Percentiles rank a stretch among this genome's conserved stretches.
Evolutionary conservation across 2,329 filamentous ascomycete species (phyloP).

Genomic region (Taxawa tesnikishii): DNA sequence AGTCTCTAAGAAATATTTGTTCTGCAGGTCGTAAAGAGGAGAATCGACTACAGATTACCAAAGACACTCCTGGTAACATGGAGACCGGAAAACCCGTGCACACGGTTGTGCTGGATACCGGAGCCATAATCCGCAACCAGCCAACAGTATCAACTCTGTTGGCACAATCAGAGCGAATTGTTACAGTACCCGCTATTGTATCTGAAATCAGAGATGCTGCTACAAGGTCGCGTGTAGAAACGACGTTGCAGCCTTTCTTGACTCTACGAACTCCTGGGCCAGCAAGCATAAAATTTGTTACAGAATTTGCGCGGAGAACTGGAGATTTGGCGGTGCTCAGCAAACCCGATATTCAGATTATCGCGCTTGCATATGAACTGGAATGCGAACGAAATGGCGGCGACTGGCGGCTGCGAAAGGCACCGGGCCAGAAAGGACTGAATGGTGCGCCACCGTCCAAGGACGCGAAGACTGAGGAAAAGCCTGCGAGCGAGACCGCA

Average conservation of each 20-base stretch:
- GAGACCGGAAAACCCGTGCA: constrained; percentile 54
- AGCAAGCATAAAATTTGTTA: constrained; percentile 66
- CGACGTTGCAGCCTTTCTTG: constrained; percentile 73
- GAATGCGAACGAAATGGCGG: constrained; percentile 85
- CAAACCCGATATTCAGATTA: constrained; percentile 74
- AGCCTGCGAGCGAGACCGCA: constrained; percentile 3
- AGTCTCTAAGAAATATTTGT: no score
- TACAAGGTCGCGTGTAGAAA: constrained; percentile 71
- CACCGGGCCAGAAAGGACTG: constrained; percentile 65
- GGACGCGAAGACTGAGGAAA: constrained; percentile 8
- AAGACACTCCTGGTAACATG: constrained; percentile 16
- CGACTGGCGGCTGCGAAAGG: constrained; percentile 69
- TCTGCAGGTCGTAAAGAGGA: no score
- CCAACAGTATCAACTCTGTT: constrained; percentile 74
- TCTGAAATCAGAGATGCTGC: constrained; percentile 77
- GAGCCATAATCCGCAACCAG: constrained; percentile 87
- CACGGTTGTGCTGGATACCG: constrained; percentile 78
- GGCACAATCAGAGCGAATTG: constrained; percentile 60
- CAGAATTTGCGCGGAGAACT: constrained; percentile 76
- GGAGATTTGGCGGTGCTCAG: constrained; percentile 84
- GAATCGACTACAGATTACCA: no score
- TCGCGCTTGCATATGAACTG: constrained; percentile 88
- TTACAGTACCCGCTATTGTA: constrained; percentile 77
- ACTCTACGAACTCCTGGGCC: constrained; percentile 62
- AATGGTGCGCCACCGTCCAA: constrained; percentile 54